Conservation (phyloP, 371 early-diverging fungal species). For the Apophysomyces variabilis region DNA sequence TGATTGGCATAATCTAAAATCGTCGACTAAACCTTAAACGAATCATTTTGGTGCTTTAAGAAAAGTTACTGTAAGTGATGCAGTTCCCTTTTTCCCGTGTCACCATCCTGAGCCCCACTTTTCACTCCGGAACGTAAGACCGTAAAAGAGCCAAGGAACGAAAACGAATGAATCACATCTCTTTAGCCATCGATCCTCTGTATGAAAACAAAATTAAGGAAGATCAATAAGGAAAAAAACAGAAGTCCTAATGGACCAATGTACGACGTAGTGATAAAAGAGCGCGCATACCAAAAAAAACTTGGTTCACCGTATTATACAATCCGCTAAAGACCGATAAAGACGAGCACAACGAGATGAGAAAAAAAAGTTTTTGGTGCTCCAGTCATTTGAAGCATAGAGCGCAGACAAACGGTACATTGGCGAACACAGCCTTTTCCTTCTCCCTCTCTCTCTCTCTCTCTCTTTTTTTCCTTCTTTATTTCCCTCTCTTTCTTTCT, state of each 20-base stretch:
- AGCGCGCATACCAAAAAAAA: neutral
- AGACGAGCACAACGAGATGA: conserved; percentile 9
- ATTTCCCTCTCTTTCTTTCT: conserved; percentile 2
- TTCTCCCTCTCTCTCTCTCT: conserved; percentile 10
- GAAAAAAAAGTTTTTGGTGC: conserved; percentile 7
- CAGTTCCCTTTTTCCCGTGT: neutral
- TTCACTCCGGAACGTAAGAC: neutral
- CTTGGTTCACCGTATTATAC: neutral
- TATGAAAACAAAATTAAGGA: neutral
- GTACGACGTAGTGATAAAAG: neutral
- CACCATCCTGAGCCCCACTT: neutral
- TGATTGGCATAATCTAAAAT: conserved; percentile 9
- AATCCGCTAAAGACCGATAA: conserved; percentile 9
- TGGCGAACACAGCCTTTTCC: conserved; percentile 3
- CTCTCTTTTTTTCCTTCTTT: neutral
- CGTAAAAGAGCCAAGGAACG: neutral
- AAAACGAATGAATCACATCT: neutral
- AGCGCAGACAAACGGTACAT: neutral
- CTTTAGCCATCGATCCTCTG: too few relatives aligned
- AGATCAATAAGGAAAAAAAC: neutral
- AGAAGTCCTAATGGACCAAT: neutral
- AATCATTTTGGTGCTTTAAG: conserved; percentile 3
- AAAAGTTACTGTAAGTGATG: conserved; percentile 7
- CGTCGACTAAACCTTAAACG: conserved; percentile 6
- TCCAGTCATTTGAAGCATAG: conserved; percentile 2